phyloP scores from a whole-genome alignment of 331 rosid genomes.

The Prunus yedoensis region DNA sequence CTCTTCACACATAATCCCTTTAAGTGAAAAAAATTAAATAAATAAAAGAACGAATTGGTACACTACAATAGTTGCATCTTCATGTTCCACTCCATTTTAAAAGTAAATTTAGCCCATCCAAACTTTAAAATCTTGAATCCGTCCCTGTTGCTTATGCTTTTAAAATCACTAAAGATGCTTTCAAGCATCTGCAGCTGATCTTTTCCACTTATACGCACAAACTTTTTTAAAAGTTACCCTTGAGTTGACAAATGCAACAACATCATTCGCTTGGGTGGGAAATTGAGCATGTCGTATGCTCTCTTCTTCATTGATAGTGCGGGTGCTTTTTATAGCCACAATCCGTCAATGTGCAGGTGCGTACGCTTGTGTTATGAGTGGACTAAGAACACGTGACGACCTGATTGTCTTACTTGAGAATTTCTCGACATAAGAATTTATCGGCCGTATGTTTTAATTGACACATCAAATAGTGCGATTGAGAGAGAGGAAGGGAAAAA shows the following conservation, averaged over 20 bases:
- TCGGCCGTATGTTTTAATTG: background rate
- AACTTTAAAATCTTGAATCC: too few species aligned
- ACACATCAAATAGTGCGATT: background rate
- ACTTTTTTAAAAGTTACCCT: background rate
- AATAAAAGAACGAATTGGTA: too few species aligned
- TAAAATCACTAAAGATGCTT: background rate
- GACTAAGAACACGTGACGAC: too few species aligned
- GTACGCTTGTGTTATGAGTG: too few species aligned
- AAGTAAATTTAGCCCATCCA: too few species aligned
- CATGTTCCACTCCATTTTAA: too few species aligned
- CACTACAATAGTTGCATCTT: too few species aligned
- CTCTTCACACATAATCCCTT: too few species aligned
- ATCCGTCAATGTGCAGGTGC: background rate
- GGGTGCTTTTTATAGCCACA: background rate
- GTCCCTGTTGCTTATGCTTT: background rate
- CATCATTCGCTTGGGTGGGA: background rate
- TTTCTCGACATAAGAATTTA: too few species aligned
- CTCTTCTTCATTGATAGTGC: slow-evolving; percentile 2
- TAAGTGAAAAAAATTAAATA: too few species aligned
- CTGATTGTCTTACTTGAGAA: too few species aligned
- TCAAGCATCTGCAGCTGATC: background rate
- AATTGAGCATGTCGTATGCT: background rate
- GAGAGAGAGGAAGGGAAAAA: background rate
- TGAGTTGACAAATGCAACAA: background rate
- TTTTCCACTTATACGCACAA: too few species aligned